phyloP scores from a whole-genome alignment of 2,329 filamentous ascomycete genomes.

The Penicillium sp. region DNA sequence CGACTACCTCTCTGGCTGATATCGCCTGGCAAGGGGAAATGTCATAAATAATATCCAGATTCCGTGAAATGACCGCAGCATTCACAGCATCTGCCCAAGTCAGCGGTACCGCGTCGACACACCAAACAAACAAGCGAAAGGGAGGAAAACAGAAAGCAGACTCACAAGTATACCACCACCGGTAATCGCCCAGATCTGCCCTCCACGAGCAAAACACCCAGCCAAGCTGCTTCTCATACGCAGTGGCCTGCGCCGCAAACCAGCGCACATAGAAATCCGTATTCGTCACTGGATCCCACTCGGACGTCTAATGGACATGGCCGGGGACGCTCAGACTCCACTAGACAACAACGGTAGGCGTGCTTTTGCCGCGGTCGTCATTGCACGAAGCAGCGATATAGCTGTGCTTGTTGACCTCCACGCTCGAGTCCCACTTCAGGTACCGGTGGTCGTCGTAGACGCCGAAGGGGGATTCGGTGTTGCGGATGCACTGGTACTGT shows the following conservation, averaged over 20 bases:
- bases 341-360: constrained; percentile 62
- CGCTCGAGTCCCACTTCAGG: constrained; percentile 62
- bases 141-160: not conserved
- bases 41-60: constrained; percentile 27
- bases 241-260: constrained; percentile 61
- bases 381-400: constrained; percentile 60
- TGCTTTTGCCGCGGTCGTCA: constrained; percentile 50
- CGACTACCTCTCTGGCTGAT: too few relatives aligned
- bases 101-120: constrained; percentile 49
- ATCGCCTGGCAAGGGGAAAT: constrained; percentile 6
- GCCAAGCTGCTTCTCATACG: constrained; percentile 60
- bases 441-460: constrained; percentile 46
- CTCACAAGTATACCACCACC: constrained; percentile 37
- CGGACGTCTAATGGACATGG: constrained; percentile 50
- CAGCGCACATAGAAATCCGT: constrained; percentile 60
- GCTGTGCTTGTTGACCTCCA: constrained; percentile 51
- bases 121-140: constrained; percentile 30
- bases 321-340: constrained; percentile 61
- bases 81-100: constrained; percentile 44
- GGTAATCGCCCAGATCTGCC: constrained; percentile 45
- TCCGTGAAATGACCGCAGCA: constrained; percentile 46
- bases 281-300: constrained; percentile 51
- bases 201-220: constrained; percentile 69
- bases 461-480: constrained; percentile 52
- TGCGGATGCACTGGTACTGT: constrained; percentile 50